Evolutionary conservation across 2,329 filamentous ascomycete genomes (phyloP).

Genomic region (Fusarium hostae): DNA sequence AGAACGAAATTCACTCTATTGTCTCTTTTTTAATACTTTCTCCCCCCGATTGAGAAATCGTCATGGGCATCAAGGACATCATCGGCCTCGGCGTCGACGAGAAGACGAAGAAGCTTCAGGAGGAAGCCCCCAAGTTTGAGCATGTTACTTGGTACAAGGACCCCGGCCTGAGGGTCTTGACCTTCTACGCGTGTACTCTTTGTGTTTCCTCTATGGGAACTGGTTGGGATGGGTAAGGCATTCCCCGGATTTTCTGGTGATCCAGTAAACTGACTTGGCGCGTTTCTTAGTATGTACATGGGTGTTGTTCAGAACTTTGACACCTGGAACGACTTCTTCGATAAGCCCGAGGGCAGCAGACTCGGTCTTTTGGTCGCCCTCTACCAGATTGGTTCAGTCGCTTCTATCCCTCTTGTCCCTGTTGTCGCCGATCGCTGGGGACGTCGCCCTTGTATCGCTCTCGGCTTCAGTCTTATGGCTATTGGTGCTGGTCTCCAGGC

Average conservation of each 20-base stretch:
- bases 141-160: conserved; percentile 67
- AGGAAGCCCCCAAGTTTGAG: conserved; percentile 62
- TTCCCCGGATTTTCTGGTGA: conserved; percentile 66
- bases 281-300: conserved; percentile 64
- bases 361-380: conserved; percentile 62
- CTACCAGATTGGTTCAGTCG: conserved; percentile 62
- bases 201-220: conserved; percentile 31
- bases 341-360: conserved; percentile 51
- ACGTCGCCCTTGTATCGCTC: conserved; percentile 55
- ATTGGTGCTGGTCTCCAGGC: conserved; percentile 30
- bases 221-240: conserved; percentile 42
- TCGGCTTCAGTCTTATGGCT: conserved; percentile 59
- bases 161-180: conserved; percentile 66
- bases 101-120: conserved; percentile 42
- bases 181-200: conserved; percentile 45
- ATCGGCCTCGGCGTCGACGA: conserved; percentile 24
- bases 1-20: not conserved
- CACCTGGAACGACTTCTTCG: conserved; percentile 62
- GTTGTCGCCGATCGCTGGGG: conserved; percentile 58
- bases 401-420: conserved; percentile 59
- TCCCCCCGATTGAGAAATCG: not conserved
- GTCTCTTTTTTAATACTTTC: not conserved
- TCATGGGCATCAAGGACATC: conserved; percentile 26
- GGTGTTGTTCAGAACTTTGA: conserved; percentile 62
- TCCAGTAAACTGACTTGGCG: conserved; percentile 67